phyloP scores from a whole-genome alignment of 2,329 filamentous ascomycete genomes.

The Knufia fluminis region DNA sequence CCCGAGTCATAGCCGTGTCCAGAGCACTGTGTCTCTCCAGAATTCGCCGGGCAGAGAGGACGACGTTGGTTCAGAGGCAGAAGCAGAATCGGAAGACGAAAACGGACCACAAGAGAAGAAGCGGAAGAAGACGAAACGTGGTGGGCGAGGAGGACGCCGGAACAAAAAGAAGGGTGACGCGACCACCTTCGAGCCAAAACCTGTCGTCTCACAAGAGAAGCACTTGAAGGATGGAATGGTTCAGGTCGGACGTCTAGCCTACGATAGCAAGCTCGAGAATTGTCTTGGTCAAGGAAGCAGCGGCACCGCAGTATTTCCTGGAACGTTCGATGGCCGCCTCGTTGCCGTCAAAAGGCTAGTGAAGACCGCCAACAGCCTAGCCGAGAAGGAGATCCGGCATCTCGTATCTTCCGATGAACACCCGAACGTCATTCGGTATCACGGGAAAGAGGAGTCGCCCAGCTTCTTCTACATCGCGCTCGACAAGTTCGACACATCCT shows the following conservation, averaged over 20 bases:
- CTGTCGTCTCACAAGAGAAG: conserved; percentile 30
- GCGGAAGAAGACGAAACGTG: conserved; percentile 22
- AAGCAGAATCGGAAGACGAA: conserved; percentile 2
- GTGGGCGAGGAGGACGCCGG: conserved; percentile 24
- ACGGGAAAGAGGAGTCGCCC: conserved; percentile 76
- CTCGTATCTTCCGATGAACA: conserved; percentile 92
- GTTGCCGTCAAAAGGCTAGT: conserved; percentile 97
- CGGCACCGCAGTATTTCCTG: conserved; percentile 90
- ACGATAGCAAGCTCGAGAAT: conserved; percentile 44
- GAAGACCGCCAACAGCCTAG: conserved; percentile 90
- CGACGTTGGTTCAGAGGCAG: conserved; percentile 21
- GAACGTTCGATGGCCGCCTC: conserved; percentile 84
- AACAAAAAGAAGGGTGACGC: conserved; percentile 25
- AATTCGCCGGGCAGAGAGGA: conserved; percentile 8
- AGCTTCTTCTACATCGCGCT: conserved; percentile 94
- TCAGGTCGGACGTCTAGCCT: conserved; percentile 52
- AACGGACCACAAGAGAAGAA: conserved; percentile 6
- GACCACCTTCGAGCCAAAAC: conserved; percentile 19
- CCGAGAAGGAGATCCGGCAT: conserved; percentile 83
- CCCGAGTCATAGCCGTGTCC: neutral
- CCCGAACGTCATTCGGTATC: conserved; percentile 93
- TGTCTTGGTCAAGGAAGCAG: conserved; percentile 73
- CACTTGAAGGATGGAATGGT: conserved; percentile 52
- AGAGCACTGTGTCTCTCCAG: neutral
- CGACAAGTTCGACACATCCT: conserved; percentile 84